phyloP scores from a whole-genome alignment of 108 stramenopile species.

The Hondaea fermentalgiana region DNA sequence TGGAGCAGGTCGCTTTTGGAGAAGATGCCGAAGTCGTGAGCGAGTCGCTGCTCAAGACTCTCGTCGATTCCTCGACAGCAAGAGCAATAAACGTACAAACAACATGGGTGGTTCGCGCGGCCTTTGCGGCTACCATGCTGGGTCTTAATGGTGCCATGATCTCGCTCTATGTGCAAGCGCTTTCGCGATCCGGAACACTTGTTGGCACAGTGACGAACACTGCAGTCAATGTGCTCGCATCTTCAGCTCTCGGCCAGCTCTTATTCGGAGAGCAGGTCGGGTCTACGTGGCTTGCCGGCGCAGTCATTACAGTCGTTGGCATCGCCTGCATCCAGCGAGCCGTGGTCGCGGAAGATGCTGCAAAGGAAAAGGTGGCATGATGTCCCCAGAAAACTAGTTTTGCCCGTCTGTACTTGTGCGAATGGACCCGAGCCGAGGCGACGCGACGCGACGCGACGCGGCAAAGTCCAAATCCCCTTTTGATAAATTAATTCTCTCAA shows the following conservation, averaged over 20 bases:
- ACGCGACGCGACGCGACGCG: too few species aligned
- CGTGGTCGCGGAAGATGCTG: too few species aligned
- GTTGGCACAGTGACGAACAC: slow-evolving; percentile 16
- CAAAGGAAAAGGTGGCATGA: too few species aligned
- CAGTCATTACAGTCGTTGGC: background rate
- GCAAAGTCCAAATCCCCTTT: too few species aligned
- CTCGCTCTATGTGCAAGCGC: background rate
- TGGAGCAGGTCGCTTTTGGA: background rate
- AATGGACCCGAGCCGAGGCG: too few species aligned
- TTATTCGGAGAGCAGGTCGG: background rate
- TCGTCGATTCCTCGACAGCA: too few species aligned
- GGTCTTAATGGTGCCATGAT: background rate
- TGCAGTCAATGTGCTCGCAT: background rate
- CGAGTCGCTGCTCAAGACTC: background rate
- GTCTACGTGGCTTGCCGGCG: background rate
- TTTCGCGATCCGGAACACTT: background rate
- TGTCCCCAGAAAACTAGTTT: too few species aligned
- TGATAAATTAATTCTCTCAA: too few species aligned
- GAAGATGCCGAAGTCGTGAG: background rate
- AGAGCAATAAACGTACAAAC: background rate
- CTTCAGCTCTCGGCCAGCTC: background rate
- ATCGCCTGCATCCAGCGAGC: background rate
- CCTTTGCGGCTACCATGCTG: background rate
- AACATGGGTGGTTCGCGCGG: background rate
- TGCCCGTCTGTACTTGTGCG: too few species aligned